Evolutionary conservation across 148 eudicot species (phyloP).

Genomic region (Amaranthus palmeri): DNA sequence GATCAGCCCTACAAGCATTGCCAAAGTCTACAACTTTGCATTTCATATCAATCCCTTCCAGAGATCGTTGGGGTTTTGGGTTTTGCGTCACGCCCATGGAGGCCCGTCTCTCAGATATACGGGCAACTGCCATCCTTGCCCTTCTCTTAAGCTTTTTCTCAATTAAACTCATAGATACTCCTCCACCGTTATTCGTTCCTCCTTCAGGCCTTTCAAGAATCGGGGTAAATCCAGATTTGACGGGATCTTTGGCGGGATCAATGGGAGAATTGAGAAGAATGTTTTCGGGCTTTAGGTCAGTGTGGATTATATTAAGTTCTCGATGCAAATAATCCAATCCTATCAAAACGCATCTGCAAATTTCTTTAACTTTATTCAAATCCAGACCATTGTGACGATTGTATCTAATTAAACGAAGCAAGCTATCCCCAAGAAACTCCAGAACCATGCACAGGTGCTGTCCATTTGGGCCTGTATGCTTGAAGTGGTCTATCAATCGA

Average conservation of each 20-base stretch:
- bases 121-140: slow-evolving; percentile 83
- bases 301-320: slow-evolving; percentile 72
- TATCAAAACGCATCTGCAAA: slow-evolving; percentile 77
- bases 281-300: slow-evolving; percentile 92
- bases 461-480: slow-evolving; percentile 91
- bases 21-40: slow-evolving; percentile 97
- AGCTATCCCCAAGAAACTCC: slow-evolving; percentile 94
- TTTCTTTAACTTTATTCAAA: slow-evolving; percentile 75
- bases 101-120: slow-evolving; percentile 63
- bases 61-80: slow-evolving; percentile 47
- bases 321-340: slow-evolving; percentile 92
- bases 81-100: slow-evolving; percentile 43
- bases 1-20: slow-evolving; percentile 90
- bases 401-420: slow-evolving; percentile 70
- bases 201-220: slow-evolving; percentile 91
- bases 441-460: slow-evolving; percentile 94
- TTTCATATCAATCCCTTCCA: slow-evolving; percentile 71
- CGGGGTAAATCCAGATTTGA: slow-evolving; percentile 62
- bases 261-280: slow-evolving; percentile 81
- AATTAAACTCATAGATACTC: slow-evolving; percentile 43
- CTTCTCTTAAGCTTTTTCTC: slow-evolving; percentile 87
- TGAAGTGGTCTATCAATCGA: slow-evolving; percentile 79
- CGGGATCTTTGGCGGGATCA: slow-evolving; percentile 81
- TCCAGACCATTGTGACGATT: slow-evolving; percentile 77
- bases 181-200: slow-evolving; percentile 48